phyloP scores from a whole-genome alignment of 176 grass and related monocot genomes.

The Neostapfia colusana region DNA sequence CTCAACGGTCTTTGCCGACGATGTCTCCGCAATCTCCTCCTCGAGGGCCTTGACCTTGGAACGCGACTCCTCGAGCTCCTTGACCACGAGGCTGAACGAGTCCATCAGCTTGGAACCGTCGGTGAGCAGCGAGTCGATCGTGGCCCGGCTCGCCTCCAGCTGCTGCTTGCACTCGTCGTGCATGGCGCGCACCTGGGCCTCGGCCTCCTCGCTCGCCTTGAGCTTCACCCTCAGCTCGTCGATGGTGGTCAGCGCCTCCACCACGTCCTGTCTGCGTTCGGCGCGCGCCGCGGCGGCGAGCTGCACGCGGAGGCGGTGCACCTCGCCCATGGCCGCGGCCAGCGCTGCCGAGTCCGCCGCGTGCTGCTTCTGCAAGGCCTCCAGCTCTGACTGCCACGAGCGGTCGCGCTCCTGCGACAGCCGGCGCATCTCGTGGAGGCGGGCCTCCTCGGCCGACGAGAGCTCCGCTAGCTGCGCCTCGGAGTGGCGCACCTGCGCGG shows the following conservation, averaged over 20 bases:
- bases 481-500: slow-evolving; percentile 47
- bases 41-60: slow-evolving; percentile 60
- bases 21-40: slow-evolving; percentile 48
- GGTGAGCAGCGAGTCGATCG: slow-evolving; percentile 77
- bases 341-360: slow-evolving; percentile 71
- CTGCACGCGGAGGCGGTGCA: slow-evolving; percentile 69
- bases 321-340: slow-evolving; percentile 66
- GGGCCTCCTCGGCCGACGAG: slow-evolving; percentile 56
- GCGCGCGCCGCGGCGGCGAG: slow-evolving; percentile 52
- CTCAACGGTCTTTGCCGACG: slow-evolving; percentile 16
- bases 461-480: slow-evolving; percentile 59
- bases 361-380: slow-evolving; percentile 94
- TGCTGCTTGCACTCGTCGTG: slow-evolving; percentile 70
- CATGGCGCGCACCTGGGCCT: slow-evolving; percentile 53
- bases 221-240: slow-evolving; percentile 66
- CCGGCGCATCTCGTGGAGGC: slow-evolving; percentile 74
- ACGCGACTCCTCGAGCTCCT: slow-evolving; percentile 89
- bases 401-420: slow-evolving; percentile 94
- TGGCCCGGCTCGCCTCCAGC: slow-evolving; percentile 65
- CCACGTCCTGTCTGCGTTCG: slow-evolving; percentile 49
- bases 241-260: slow-evolving; percentile 50
- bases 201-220: slow-evolving; percentile 58
- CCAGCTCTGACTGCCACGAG: slow-evolving; percentile 91
- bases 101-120: slow-evolving; percentile 98
- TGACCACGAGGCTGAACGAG: slow-evolving; percentile 83